Evolutionary conservation across 192 early-diverging fungal genomes (phyloP), one percentile per base, ranked within the genome.

Genomic region (Phlyctochytrium planicorne): DNA sequence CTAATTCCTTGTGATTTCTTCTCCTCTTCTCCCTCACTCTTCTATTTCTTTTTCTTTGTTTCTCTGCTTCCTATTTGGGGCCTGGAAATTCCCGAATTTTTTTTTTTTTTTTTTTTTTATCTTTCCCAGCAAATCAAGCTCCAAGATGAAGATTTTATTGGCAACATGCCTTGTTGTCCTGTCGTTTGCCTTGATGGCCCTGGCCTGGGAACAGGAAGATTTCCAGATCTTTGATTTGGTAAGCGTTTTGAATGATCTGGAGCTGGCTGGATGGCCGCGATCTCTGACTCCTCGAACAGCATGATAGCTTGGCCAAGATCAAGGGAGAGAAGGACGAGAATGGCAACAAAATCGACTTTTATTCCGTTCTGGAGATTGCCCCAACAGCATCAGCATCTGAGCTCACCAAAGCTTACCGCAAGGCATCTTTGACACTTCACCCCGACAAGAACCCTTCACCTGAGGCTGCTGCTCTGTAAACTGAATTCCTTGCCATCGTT

Each of bases 371-470:
- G n/a, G 63, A 71, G 29, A 35, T 74, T 14, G 27, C 57, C 3
- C 75, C 36, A 36, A 67, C 72, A 1, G 82, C 82, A 0, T 71
- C 65, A 30, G 27, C 59, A 2, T 34, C 50, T 35, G 72, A 80
- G 53, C 66, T 84, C 63, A 73, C 47, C 40, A 74, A 75, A 32
- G 78, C 76, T 14, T 84, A 84, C 72, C 66, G 80, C 14, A 72
- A 78, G 31, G 33, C 59, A 2, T 82, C 80, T 0, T 68, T 75
- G 16, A 50, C 36, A 2, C 31, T 74, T 17, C 82, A 84, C 60
- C 82, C 82, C 24, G 82, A 84, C 73, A 82, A 82, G 69, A 84
- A 80, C 76, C 71, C 80, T 12, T 63, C 53, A 16, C 63, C 69
- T 30, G 34, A 68, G 47, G 63, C 70, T 20, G 62, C 57, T 16